phyloP scores from a whole-genome alignment of 768 basidiomycete species.

The Mycena albidolilacea region DNA sequence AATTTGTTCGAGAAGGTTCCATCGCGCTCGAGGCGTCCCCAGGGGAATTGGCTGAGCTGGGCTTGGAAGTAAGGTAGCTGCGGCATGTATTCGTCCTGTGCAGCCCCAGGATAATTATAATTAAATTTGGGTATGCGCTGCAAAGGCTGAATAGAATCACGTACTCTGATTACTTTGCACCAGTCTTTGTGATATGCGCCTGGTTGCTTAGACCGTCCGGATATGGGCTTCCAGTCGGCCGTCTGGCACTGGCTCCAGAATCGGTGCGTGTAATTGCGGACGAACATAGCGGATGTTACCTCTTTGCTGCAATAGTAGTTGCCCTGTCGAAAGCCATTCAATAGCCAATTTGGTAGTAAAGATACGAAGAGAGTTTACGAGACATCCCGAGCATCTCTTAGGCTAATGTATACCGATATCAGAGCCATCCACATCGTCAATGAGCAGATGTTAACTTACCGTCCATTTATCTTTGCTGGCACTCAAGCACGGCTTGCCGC shows the following conservation, averaged over 20 bases:
- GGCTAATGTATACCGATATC: constrained; percentile 17
- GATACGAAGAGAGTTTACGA: constrained; percentile 8
- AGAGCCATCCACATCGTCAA: neutral
- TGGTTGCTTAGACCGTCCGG: constrained; percentile 38
- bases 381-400: constrained; percentile 31
- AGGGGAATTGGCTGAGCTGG: constrained; percentile 56
- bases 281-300: constrained; percentile 9
- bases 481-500: constrained; percentile 30
- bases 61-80: constrained; percentile 50
- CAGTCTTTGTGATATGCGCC: constrained; percentile 48
- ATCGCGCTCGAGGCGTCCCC: constrained; percentile 58
- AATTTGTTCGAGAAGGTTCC: constrained; percentile 55
- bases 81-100: constrained; percentile 51
- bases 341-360: neutral
- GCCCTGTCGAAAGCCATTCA: constrained; percentile 10
- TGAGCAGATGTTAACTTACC: constrained; percentile 15
- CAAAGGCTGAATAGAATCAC: constrained; percentile 14
- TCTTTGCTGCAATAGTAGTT: constrained; percentile 34
- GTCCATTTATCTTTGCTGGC: constrained; percentile 25
- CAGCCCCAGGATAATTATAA: constrained; percentile 1
- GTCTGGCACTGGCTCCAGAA: constrained; percentile 49
- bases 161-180: constrained; percentile 51
- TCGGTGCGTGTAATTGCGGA: constrained; percentile 9
- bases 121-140: constrained; percentile 1
- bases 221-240: constrained; percentile 50